These are phyloP conservation scores for Dictyostelium purpureum DNA, from an alignment of 78 protist species.

Conservation along the genomic window DNA sequence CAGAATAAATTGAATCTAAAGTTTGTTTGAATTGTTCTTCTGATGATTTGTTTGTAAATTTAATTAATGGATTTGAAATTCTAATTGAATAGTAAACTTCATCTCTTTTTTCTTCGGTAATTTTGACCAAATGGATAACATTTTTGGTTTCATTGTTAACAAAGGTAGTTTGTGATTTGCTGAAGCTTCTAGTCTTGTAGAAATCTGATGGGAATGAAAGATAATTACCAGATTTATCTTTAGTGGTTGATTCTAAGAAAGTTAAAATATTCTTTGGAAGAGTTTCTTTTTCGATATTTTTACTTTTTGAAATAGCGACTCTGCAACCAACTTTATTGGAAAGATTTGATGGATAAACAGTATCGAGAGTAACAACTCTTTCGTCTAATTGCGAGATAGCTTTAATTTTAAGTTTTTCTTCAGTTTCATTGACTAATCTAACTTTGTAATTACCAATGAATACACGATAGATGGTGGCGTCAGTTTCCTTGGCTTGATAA, in stretches of 20 bases:
- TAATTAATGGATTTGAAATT: conserved; percentile 2
- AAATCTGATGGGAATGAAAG: not conserved
- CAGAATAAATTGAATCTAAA: conserved; percentile 7
- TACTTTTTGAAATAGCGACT: conserved; percentile 8
- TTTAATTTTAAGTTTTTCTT: not conserved
- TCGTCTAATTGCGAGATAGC: conserved; percentile 10
- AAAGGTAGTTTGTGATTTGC: not conserved
- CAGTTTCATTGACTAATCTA: not conserved
- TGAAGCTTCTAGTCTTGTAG: not conserved
- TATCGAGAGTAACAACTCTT: not conserved
- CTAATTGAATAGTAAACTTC: not conserved
- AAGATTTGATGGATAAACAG: not conserved
- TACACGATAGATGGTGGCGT: not conserved
- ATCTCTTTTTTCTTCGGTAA: conserved; percentile 15
- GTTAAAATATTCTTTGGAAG: not conserved
- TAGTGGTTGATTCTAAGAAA: not conserved
- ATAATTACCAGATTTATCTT: not conserved
- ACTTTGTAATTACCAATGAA: conserved; percentile 9
- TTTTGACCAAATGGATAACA: not conserved
- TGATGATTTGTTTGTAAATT: conserved; percentile 10
- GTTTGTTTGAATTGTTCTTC: conserved; percentile 14
- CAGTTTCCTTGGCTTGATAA: not conserved
- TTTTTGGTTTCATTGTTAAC: not conserved
- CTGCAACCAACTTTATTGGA: conserved; percentile 5
- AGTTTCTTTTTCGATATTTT: not conserved